Conservation (phyloP, 306 rosid species). For the Cicer chorassanicum region DNA sequence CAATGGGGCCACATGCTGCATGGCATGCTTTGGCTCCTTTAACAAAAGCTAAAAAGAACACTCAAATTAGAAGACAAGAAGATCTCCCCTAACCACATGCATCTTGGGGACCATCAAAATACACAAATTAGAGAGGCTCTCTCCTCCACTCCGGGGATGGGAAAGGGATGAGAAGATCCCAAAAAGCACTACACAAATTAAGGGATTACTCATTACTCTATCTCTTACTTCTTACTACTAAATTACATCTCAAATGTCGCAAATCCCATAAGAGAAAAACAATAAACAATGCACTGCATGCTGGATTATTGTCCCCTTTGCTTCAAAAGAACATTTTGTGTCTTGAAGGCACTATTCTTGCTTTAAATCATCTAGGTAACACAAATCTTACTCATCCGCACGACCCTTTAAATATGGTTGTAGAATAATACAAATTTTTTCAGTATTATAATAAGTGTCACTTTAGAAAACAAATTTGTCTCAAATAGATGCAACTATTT, state of each 20-base stretch:
- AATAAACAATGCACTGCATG: constrained; percentile 57
- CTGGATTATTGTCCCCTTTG: constrained; percentile 65
- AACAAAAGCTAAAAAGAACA: constrained; percentile 55
- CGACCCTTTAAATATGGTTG: constrained; percentile 39
- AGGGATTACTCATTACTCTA: constrained; percentile 43
- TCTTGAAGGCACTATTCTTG: constrained; percentile 54
- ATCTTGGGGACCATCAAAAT: constrained; percentile 70
- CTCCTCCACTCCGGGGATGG: constrained; percentile 11
- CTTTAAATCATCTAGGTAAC: constrained; percentile 48
- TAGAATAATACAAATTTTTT: neutral
- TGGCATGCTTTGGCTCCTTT: constrained; percentile 81
- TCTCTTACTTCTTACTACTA: constrained; percentile 59
- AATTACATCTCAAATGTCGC: constrained; percentile 55
- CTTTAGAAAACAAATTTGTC: too few species aligned
- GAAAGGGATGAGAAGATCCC: constrained; percentile 80
- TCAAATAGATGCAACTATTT: constrained; percentile 9
- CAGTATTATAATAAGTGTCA: too few species aligned
- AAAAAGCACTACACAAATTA: constrained; percentile 66
- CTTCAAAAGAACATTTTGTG: constrained; percentile 60
- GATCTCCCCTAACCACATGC: constrained; percentile 78
- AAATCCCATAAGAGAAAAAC: constrained; percentile 62
- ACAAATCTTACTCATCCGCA: constrained; percentile 48
- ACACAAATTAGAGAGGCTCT: constrained; percentile 51
- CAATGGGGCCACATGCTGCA: constrained; percentile 73
- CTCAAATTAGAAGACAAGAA: constrained; percentile 52